Evolutionary conservation across 441 rosid species (phyloP), one percentile per base, ranked within the genome.

Genomic region (Populus trichocarpa): DNA sequence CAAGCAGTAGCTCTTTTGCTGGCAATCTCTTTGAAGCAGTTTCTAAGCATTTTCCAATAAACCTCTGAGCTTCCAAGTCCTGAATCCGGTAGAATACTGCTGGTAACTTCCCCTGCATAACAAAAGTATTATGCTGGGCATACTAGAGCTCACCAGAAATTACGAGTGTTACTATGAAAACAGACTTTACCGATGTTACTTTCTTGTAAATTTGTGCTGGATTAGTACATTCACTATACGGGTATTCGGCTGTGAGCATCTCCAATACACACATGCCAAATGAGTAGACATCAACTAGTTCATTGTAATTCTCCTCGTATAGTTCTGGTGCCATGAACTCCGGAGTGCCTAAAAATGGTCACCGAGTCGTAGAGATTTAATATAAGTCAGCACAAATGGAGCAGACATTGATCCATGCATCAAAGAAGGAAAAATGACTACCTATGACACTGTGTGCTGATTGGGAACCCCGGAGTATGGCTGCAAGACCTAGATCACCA

Each of bases 241-340:
- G 96, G 73, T 90, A 90, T 74, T 93, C 96, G 65, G 87, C 83
- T 25, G 96, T 91, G 30, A 90, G 85, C 91, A 93, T 88, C 91
- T 93, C 98, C 74, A 93, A 67, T 74, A 93, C 80, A 86, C 98
- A 93, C 91, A 93, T 82, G 59, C 98, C 98, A 78, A 93, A 93
- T n/a, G 96, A 88, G 84, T 93, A 93, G 32, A 93, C 86, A 80
- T 93, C 96, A 5, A 91, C 95, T 5, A 91, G 91, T 71, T 93
- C 96, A 80, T 89, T 89, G 86, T 93, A 93, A 35, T 90, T 90
- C 79, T 90, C 98, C 73, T 93, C 96, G 23, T n/a, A n/a, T n/a
- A n/a, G n/a, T n/a, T n/a, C n/a, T n/a, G n/a, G n/a, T n/a, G n/a
- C n/a, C n/a, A 93, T 93, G 86, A 90, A 93, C 75, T 91, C 97